Conservation (phyloP, 176 grass and related monocot species). For the Poa pratensis region DNA sequence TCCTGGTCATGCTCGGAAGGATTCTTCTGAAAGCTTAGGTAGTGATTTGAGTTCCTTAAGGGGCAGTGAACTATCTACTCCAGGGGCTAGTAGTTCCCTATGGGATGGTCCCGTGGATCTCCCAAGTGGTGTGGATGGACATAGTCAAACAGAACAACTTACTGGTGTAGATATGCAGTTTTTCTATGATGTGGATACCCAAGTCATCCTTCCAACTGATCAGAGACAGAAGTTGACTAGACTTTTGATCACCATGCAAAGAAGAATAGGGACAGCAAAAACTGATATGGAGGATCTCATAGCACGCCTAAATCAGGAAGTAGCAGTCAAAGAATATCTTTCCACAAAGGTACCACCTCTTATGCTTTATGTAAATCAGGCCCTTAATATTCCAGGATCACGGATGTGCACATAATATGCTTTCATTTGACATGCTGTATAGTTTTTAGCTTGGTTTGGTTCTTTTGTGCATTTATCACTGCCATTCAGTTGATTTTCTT, state of each 20-base stretch:
- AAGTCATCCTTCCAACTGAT: conserved; percentile 90
- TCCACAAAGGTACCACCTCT: conserved; percentile 76
- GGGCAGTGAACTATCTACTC: conserved; percentile 77
- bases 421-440: conserved; percentile 10
- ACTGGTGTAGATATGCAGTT: conserved; percentile 57
- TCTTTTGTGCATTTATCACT: conserved; percentile 26
- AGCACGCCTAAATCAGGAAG: conserved; percentile 94
- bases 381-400: conserved; percentile 30
- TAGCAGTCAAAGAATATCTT: conserved; percentile 95
- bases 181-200: conserved; percentile 61
- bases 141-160: conserved; percentile 62
- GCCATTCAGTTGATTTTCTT: background rate
- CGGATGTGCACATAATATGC: background rate
- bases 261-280: conserved; percentile 82
- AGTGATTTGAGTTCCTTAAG: conserved; percentile 97
- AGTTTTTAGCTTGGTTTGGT: background rate
- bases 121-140: conserved; percentile 61
- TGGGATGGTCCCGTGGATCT: conserved; percentile 75
- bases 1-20: conserved; percentile 68
- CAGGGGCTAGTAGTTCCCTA: conserved; percentile 65
- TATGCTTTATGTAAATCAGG: conserved; percentile 25
- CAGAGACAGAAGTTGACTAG: conserved; percentile 83
- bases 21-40: conserved; percentile 87
- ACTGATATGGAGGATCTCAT: conserved; percentile 99
- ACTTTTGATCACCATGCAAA: conserved; percentile 81